A percentile compares a stretch with the other conserved stretches of the same genome.
Conservation (phyloP, 2,329 filamentous ascomycete species). For the Aspergillus spinulosporus region DNA sequence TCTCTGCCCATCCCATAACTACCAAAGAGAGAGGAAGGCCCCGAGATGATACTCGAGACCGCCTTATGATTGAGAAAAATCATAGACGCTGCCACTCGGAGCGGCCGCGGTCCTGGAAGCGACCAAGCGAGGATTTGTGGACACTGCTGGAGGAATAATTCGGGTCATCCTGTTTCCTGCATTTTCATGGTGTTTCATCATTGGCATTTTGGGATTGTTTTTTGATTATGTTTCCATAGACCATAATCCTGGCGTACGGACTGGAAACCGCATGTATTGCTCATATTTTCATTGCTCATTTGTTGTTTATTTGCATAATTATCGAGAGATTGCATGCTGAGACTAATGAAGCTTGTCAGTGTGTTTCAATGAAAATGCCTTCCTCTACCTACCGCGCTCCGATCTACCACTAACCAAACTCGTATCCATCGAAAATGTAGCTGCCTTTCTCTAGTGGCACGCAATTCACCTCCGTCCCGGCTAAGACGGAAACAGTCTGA, state of each 20-base stretch:
- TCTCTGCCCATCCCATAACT: slow-evolving; percentile 12
- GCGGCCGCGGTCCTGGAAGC: slow-evolving; percentile 39
- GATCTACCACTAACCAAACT: background rate
- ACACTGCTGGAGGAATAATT: slow-evolving; percentile 35
- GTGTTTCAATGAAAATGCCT: background rate
- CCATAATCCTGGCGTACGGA: slow-evolving; percentile 3
- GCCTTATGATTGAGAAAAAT: slow-evolving; percentile 25
- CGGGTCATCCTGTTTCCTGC: background rate
- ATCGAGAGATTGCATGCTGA: background rate
- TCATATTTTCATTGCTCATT: background rate
- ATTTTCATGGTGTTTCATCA: background rate
- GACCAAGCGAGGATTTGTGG: slow-evolving; percentile 39
- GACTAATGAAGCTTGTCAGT: background rate
- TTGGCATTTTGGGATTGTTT: background rate
- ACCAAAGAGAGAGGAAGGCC: slow-evolving; percentile 9
- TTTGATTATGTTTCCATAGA: background rate
- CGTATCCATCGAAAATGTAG: background rate
- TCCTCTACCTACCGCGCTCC: background rate
- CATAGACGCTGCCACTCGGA: slow-evolving; percentile 42
- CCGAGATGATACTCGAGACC: slow-evolving; percentile 3
- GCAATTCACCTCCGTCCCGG: background rate
- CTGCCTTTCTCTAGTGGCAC: background rate
- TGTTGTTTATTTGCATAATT: background rate
- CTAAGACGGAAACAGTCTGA: background rate
- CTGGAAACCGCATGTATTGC: slow-evolving; percentile 1